These are phyloP conservation scores for Aspergillus uvarum DNA, from an alignment of 2,329 filamentous ascomycete genomes.

Conservation along the genomic window DNA sequence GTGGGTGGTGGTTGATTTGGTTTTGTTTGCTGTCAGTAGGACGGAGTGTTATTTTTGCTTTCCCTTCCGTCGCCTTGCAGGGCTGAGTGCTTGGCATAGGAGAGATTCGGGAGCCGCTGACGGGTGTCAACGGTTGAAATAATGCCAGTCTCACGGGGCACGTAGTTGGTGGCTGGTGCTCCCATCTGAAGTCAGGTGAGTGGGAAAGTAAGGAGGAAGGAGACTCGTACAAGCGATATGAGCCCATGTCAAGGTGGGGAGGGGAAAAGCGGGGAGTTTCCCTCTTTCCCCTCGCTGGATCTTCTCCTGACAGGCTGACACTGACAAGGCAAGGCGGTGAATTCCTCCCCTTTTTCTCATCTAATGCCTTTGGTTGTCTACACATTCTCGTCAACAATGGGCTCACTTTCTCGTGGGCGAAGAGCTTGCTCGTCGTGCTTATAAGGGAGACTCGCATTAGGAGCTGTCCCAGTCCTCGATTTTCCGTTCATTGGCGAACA, in stretches of 20 bases:
- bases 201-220: neutral
- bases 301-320: neutral
- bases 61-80: neutral
- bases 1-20: neutral
- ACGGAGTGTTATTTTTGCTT: neutral
- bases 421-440: too few species aligned
- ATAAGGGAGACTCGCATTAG: neutral
- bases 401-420: too few species aligned
- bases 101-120: neutral
- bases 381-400: too few species aligned
- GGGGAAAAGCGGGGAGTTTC: neutral
- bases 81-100: neutral
- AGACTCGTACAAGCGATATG: neutral
- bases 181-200: neutral
- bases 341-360: too few species aligned
- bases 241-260: neutral
- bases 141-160: neutral
- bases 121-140: neutral
- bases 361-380: too few species aligned
- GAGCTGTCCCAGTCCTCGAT: neutral
- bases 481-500: neutral
- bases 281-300: neutral
- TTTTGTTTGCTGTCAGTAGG: neutral
- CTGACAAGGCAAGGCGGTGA: neutral
- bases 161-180: neutral